phyloP scores from a whole-genome alignment of 225 moss, liverwort and hornwort genomes.

The Ulota crispa region DNA sequence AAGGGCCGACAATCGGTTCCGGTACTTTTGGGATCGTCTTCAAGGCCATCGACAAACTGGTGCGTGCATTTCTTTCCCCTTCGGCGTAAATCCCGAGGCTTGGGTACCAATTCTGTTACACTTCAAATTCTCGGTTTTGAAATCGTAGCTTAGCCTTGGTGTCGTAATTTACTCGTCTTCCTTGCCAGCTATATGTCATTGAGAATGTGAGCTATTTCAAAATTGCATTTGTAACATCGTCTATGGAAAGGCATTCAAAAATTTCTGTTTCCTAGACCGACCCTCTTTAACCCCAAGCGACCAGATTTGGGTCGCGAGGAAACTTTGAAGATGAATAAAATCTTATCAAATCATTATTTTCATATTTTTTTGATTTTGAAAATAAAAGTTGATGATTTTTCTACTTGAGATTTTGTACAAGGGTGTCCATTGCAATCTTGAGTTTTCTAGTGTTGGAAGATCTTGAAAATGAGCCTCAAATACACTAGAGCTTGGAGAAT shows the following conservation, averaged over 20 bases:
- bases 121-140: neutral
- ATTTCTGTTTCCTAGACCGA: neutral
- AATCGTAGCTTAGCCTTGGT: neutral
- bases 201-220: neutral
- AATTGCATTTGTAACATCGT: neutral
- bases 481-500: no score
- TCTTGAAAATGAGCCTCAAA: no score
- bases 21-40: constrained; percentile 97
- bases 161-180: neutral
- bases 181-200: neutral
- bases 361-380: no score
- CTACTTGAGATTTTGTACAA: no score
- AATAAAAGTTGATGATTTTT: no score
- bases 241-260: neutral
- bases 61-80: constrained; percentile 28
- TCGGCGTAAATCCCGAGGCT: neutral
- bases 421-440: no score
- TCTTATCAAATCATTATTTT: no score
- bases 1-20: constrained; percentile 82
- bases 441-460: no score
- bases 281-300: no score
- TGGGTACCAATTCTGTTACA: neutral
- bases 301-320: no score
- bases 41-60: constrained; percentile 88
- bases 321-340: no score